Conservation (phyloP, 2,329 filamentous ascomycete species). For the Lecanicillium sp. region DNA sequence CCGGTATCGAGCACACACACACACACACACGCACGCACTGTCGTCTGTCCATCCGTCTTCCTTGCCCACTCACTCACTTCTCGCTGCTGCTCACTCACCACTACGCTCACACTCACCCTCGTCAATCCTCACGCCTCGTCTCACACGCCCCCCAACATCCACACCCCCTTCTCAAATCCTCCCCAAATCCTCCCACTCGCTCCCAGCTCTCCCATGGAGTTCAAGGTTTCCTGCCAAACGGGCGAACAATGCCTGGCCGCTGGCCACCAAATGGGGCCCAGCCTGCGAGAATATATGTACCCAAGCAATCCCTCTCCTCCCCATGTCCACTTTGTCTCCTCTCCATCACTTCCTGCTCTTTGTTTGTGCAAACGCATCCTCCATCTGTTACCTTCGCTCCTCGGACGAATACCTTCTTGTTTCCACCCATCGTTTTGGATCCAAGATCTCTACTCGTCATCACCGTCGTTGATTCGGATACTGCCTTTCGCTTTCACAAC, state of each 20-base stretch:
- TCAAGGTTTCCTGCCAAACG: conserved; percentile 7
- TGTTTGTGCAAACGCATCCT: background rate
- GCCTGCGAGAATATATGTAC: conserved; percentile 9
- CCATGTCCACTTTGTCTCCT: background rate
- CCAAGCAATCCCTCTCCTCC: background rate
- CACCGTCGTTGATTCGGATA: conserved; percentile 11
- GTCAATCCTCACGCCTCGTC: background rate
- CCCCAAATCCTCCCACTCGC: too few relatives aligned
- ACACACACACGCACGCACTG: too few relatives aligned
- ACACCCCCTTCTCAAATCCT: background rate
- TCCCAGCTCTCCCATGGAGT: too few relatives aligned
- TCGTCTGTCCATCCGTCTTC: too few relatives aligned
- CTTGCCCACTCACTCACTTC: too few relatives aligned
- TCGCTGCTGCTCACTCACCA: too few relatives aligned
- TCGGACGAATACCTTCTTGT: conserved; percentile 9
- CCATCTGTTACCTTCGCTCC: conserved; percentile 9
- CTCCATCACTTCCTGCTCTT: conserved; percentile 1
- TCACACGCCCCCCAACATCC: background rate
- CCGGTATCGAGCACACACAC: background rate
- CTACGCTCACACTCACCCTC: background rate
- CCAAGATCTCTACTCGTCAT: conserved; percentile 6
- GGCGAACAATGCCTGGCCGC: conserved; percentile 6
- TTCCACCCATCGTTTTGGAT: conserved; percentile 10
- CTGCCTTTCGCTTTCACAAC: conserved; percentile 2
- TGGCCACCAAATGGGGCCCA: background rate